A percentile compares a stretch with the other conserved stretches of the same genome.
These are phyloP conservation scores for Hypoxylon rickii DNA, from an alignment of 495 filamentous ascomycete genomes.

Conservation along the genomic window DNA sequence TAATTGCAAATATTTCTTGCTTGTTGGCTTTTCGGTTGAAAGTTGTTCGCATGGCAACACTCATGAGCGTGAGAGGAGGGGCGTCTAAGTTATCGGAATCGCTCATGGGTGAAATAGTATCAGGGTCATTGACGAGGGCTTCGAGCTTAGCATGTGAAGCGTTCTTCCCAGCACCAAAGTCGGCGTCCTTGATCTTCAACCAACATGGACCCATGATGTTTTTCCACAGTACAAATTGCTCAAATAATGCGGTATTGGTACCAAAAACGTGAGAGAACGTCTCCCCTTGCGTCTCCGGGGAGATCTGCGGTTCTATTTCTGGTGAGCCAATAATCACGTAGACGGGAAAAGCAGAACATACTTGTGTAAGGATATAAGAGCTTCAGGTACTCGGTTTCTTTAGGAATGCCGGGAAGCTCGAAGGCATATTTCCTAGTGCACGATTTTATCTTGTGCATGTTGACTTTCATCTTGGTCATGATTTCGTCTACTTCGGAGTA, in stretches of 20 bases:
- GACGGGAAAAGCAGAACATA: constrained; percentile 16
- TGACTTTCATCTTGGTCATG: constrained; percentile 81
- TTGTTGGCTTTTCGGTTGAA: constrained; percentile 95
- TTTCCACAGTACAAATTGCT: constrained; percentile 98
- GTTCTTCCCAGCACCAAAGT: constrained; percentile 85
- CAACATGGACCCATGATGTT: constrained; percentile 98
- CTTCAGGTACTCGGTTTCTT: constrained; percentile 89
- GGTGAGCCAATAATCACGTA: constrained; percentile 6
- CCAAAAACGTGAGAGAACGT: constrained; percentile 96
- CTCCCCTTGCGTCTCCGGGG: constrained; percentile 67
- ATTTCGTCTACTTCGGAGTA: constrained; percentile 83
- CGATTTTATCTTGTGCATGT: constrained; percentile 90
- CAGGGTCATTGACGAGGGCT: constrained; percentile 76
- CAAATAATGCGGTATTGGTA: constrained; percentile 89
- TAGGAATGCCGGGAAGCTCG: constrained; percentile 84
- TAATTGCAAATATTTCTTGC: constrained; percentile 90
- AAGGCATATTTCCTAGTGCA: constrained; percentile 94
- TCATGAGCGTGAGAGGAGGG: constrained; percentile 92
- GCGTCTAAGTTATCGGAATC: constrained; percentile 79
- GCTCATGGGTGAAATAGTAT: constrained; percentile 66
- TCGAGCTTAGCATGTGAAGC: constrained; percentile 97
- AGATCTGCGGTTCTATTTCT: constrained; percentile 62
- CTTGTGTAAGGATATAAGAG: constrained; percentile 87
- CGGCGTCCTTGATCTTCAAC: constrained; percentile 82
- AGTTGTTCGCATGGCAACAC: constrained; percentile 81